Percentiles rank a stretch among this genome's conserved stretches.
phyloP scores from a whole-genome alignment of 257 asterid genomes.

The Vinca minor region DNA sequence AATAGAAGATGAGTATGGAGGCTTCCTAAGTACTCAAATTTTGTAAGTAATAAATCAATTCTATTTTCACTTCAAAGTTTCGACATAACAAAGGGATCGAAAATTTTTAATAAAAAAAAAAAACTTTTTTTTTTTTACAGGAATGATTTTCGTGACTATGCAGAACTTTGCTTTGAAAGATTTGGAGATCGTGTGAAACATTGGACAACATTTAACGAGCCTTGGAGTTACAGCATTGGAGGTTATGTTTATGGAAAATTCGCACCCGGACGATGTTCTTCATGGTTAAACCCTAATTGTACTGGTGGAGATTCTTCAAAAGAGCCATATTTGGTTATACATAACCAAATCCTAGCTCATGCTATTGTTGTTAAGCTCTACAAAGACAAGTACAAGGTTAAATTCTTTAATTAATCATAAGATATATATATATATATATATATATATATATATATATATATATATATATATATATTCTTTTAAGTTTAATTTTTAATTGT shows the following conservation, averaged over 20 bases:
- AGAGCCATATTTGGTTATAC: constrained; percentile 54
- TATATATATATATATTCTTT: too few relatives aligned
- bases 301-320: constrained; percentile 33
- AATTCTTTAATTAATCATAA: background rate
- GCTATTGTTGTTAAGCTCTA: constrained; percentile 32
- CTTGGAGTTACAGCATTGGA: constrained; percentile 11
- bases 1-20: too few relatives aligned
- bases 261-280: constrained; percentile 58
- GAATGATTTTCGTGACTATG: constrained; percentile 41
- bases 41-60: too few relatives aligned
- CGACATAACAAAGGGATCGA: too few relatives aligned
- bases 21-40: too few relatives aligned
- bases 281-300: constrained; percentile 26
- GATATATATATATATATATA: too few relatives aligned
- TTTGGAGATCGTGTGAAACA: constrained; percentile 53
- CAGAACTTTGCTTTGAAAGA: constrained; percentile 43
- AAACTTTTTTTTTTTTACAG: constrained; percentile 26
- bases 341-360: constrained; percentile 39
- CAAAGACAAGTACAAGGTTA: constrained; percentile 37
- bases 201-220: constrained; percentile 50
- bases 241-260: constrained; percentile 41
- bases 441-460: too few relatives aligned
- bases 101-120: too few relatives aligned
- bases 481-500: too few relatives aligned
- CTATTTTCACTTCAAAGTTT: too few relatives aligned